These are phyloP conservation scores for Penicillium turbatum DNA, from an alignment of 495 filamentous ascomycete species.

Conservation along the genomic window DNA sequence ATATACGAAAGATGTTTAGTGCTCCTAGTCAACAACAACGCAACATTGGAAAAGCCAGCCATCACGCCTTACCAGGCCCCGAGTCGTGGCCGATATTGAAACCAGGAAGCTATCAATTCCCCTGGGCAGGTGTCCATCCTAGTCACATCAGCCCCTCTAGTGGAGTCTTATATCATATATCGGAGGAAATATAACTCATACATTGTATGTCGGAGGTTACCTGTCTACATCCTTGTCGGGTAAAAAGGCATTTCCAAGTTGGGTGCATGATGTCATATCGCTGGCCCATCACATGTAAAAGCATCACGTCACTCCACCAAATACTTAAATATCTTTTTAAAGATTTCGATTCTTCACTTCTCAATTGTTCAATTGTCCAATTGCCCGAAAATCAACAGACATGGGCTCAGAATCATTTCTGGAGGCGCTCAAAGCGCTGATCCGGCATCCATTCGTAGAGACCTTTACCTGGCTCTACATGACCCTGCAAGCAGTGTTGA, in stretches of 20 bases:
- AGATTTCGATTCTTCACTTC: background rate
- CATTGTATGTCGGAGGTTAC: no score
- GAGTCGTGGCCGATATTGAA: no score
- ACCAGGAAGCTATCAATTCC: no score
- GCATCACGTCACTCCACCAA: background rate
- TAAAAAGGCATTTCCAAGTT: background rate
- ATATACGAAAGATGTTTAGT: no score
- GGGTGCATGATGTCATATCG: background rate
- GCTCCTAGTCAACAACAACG: no score
- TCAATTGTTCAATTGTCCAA: background rate
- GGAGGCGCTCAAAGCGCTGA: constrained; percentile 17
- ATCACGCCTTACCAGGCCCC: no score
- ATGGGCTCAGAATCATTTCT: constrained; percentile 18
- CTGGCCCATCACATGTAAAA: constrained; percentile 2
- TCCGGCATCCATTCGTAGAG: constrained; percentile 34
- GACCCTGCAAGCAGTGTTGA: constrained; percentile 61
- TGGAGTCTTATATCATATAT: background rate
- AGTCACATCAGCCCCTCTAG: no score
- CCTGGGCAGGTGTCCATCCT: no score
- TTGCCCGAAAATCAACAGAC: background rate
- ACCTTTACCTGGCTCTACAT: constrained; percentile 59
- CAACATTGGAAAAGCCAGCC: no score
- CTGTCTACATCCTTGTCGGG: background rate
- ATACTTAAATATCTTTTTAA: background rate
- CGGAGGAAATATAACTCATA: background rate